Percentiles rank a stretch among this genome's conserved stretches.
phyloP scores from a whole-genome alignment of 208 protist genomes.

The Acanthamoeba polyphaga region DNA sequence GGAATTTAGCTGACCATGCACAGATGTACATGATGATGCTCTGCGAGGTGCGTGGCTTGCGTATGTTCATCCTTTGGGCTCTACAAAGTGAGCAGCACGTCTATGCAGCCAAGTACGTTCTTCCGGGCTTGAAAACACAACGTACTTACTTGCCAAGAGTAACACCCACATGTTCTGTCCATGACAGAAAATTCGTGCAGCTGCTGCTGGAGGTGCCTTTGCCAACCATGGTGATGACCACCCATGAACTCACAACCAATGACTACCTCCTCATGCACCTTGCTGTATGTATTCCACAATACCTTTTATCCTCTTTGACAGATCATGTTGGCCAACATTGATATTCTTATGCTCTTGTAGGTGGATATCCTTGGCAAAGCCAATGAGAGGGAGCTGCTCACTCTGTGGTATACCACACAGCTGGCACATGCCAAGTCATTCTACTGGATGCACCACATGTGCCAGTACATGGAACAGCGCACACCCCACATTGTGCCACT shows the following conservation, averaged over 20 bases:
- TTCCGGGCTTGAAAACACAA: no score
- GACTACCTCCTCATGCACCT: constrained; percentile 15
- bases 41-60: background rate
- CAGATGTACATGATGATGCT: constrained; percentile 37
- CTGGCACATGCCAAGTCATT: background rate
- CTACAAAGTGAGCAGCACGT: background rate
- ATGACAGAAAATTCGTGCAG: background rate
- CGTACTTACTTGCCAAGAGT: no score
- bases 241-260: constrained; percentile 6
- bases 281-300: background rate
- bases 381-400: background rate
- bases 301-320: background rate
- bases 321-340: background rate
- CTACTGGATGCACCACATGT: constrained; percentile 15
- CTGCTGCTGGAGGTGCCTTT: background rate
- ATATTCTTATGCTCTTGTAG: background rate
- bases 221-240: constrained; percentile 17
- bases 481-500: background rate
- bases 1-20: no score
- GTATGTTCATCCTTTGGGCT: constrained; percentile 9
- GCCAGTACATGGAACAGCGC: background rate
- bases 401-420: background rate
- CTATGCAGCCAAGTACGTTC: constrained; percentile 1
- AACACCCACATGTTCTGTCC: no score
- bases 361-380: background rate